A percentile compares a stretch with the other conserved stretches of the same genome.
Conservation (phyloP, 257 asterid species). For the Cordia subcordata region DNA sequence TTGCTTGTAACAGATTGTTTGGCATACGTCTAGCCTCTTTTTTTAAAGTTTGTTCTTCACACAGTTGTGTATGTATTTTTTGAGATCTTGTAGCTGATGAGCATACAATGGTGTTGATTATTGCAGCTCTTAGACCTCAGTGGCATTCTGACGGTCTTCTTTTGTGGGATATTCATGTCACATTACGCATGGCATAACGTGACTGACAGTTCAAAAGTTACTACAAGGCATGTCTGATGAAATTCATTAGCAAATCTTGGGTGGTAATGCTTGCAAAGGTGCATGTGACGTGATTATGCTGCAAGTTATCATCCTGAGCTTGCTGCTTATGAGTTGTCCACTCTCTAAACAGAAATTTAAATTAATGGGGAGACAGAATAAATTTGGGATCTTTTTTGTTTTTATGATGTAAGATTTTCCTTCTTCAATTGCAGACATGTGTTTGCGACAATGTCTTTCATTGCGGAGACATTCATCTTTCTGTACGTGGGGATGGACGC, state of each 20-base stretch:
- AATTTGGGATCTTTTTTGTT: no score
- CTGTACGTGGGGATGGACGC: constrained; percentile 95
- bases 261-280: no score
- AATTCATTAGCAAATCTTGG: neutral
- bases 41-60: no score
- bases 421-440: constrained; percentile 59
- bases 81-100: neutral
- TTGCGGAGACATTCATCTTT: constrained; percentile 89
- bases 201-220: constrained; percentile 74
- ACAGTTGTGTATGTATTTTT: neutral
- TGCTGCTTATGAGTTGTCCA: no score
- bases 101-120: constrained; percentile 7
- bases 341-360: no score
- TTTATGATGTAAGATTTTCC: neutral
- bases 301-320: no score
- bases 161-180: constrained; percentile 81
- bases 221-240: constrained; percentile 45
- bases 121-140: constrained; percentile 61
- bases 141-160: constrained; percentile 91
- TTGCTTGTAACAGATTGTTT: no score
- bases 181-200: constrained; percentile 97
- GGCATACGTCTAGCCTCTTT: no score
- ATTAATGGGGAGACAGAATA: no score
- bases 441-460: constrained; percentile 81
- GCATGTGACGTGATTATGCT: neutral